Conservation (phyloP, 257 asterid species). For the Scutellaria galericulata region DNA sequence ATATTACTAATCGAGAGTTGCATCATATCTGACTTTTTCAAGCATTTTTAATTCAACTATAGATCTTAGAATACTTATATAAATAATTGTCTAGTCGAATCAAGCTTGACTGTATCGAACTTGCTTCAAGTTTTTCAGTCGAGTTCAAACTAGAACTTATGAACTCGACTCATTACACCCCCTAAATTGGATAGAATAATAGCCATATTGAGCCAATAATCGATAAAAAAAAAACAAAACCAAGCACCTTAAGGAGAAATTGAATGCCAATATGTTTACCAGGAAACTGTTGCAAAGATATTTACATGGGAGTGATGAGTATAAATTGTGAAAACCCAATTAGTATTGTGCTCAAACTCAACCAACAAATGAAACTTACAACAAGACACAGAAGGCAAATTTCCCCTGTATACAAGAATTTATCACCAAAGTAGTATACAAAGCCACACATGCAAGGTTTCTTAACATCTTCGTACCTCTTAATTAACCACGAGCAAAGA, state of each 20-base stretch:
- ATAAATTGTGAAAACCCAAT: not conserved
- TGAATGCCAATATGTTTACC: not conserved
- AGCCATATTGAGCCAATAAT: too few relatives aligned
- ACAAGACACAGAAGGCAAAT: not conserved
- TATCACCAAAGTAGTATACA: not conserved
- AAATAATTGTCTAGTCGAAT: not conserved
- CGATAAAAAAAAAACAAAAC: too few relatives aligned
- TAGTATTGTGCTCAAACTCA: slow-evolving; percentile 20
- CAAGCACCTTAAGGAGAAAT: not conserved
- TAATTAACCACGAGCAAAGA: slow-evolving; percentile 50
- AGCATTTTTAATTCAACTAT: too few relatives aligned
- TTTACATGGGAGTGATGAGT: not conserved
- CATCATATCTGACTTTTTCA: too few relatives aligned
- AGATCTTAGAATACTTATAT: too few relatives aligned
- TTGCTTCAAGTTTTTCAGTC: not conserved
- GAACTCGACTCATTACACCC: not conserved
- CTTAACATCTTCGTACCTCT: slow-evolving; percentile 36
- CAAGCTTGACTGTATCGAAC: not conserved
- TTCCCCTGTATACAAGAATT: not conserved
- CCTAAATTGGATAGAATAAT: not conserved
- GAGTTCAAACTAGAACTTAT: not conserved
- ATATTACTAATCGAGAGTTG: too few relatives aligned
- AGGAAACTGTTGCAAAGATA: not conserved
- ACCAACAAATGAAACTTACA: not conserved
- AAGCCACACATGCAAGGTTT: slow-evolving; percentile 18